phyloP scores from a whole-genome alignment of 306 rosid genomes.

The Prunus dulcis region DNA sequence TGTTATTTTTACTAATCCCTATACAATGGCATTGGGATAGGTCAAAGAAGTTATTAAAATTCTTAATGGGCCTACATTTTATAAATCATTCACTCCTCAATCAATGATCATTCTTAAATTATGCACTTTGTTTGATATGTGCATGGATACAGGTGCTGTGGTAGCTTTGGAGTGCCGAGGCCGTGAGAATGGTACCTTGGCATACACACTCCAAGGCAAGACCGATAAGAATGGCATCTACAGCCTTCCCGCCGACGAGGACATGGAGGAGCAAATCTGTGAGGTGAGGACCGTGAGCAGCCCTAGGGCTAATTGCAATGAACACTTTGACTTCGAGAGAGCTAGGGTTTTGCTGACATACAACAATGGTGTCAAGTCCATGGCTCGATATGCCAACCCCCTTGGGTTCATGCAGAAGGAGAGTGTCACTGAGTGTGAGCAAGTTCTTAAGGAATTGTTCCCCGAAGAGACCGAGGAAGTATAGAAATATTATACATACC shows the following conservation, averaged over 20 bases:
- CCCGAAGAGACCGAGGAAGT: conserved; percentile 6
- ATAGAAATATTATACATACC: background rate
- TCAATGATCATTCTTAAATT: no score
- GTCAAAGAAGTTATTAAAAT: no score
- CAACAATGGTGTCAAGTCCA: conserved; percentile 33
- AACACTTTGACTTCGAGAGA: conserved; percentile 1
- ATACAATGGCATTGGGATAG: no score
- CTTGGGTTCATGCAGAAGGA: conserved; percentile 50
- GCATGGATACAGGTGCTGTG: conserved; percentile 26
- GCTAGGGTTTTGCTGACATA: conserved; percentile 37
- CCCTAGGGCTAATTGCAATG: background rate
- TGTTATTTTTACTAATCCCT: no score
- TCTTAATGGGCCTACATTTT: no score
- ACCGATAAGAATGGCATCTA: conserved; percentile 32
- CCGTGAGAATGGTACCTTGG: background rate
- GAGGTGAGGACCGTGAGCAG: conserved; percentile 11
- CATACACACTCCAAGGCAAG: background rate
- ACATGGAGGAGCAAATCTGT: conserved; percentile 44
- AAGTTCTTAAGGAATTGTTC: conserved; percentile 32
- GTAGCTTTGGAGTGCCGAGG: conserved; percentile 28
- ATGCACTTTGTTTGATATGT: no score
- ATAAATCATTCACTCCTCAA: no score
- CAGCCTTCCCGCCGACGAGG: conserved; percentile 13
- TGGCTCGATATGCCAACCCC: conserved; percentile 39
- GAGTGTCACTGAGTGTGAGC: conserved; percentile 13